Percentiles rank a stretch among this genome's conserved stretches.
These are phyloP conservation scores for Suillus occidentalis DNA, from an alignment of 768 basidiomycete species.

Conservation along the genomic window DNA sequence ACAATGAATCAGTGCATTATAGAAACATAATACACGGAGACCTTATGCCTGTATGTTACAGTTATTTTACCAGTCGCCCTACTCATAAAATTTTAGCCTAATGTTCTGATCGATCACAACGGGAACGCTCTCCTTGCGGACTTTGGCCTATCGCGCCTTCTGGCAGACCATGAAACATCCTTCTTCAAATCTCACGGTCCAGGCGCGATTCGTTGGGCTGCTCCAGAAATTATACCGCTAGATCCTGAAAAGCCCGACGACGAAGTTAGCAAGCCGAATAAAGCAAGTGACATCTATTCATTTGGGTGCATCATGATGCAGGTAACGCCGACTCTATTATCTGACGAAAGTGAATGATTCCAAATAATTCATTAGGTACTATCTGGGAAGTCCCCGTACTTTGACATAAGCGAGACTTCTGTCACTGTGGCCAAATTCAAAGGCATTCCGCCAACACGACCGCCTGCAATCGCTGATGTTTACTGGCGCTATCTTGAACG, in stretches of 20 bases:
- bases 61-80: background rate
- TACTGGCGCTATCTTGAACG: background rate
- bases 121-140: background rate
- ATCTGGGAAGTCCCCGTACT: background rate
- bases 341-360: background rate
- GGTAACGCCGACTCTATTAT: background rate
- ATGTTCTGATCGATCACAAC: background rate
- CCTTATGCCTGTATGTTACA: background rate
- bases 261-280: background rate
- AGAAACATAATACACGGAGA: slow-evolving; percentile 2
- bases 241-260: background rate
- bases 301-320: slow-evolving; percentile 9
- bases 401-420: background rate
- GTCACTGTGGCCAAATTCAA: background rate
- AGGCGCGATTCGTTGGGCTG: slow-evolving; percentile 2
- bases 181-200: background rate
- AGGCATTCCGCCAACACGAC: background rate
- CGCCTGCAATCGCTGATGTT: background rate
- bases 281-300: slow-evolving; percentile 4
- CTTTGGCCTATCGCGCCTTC: background rate
- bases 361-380: background rate
- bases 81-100: background rate
- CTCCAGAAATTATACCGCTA: background rate
- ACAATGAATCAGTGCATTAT: background rate
- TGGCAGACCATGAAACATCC: background rate